Evolutionary conservation across 208 protist species (phyloP), one percentile per base, ranked within the genome.

Genomic region (Leishmania guyanensis): DNA sequence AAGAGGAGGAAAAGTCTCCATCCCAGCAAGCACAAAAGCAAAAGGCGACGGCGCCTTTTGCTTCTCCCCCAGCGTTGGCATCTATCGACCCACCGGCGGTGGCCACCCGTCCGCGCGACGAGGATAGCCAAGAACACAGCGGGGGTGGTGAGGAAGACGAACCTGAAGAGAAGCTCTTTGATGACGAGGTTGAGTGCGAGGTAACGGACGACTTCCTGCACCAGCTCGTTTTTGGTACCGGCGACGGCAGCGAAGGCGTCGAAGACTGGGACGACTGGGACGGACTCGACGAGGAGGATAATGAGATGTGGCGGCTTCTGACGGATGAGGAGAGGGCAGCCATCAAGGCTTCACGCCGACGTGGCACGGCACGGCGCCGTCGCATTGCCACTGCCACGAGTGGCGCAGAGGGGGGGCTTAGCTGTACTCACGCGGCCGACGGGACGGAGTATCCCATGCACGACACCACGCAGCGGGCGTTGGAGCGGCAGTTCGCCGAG

Each of bases 121-220:
- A 39, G n/a, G n/a, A 36, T 17, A n/a, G 60, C 3, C 8, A 66
- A 0, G 10, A 4, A n/a, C 12, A 26, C 8, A 9, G 26, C 5
- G 60, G 8, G 20, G 22, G 0, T 33, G 56, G 48, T 36, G 66
- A 77, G 16, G 80, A 68, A 2, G 77, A 86, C 48, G 89, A 93
- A 39, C 86, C 86, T 26, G 92, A 95, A 16, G 92, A 94, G 66
- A 80, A 89, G 74, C 85, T 97, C 12, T 97, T 97, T 60, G 92
- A 92, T 8, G 94, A 95, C 64, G 91, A 92, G 75, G 92, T 95
- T 53, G 94, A 97, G 78, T 86, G 86, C 64, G 94, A 96, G 68
- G 86, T 97, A 43, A 95, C 91, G 16, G 92, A 97, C 64, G 92
- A 96, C 70, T 97, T 97, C 77, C 68, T 97, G 16, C 90, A 86